phyloP scores from a whole-genome alignment of 306 rosid species.

The Coriaria nepalensis region DNA sequence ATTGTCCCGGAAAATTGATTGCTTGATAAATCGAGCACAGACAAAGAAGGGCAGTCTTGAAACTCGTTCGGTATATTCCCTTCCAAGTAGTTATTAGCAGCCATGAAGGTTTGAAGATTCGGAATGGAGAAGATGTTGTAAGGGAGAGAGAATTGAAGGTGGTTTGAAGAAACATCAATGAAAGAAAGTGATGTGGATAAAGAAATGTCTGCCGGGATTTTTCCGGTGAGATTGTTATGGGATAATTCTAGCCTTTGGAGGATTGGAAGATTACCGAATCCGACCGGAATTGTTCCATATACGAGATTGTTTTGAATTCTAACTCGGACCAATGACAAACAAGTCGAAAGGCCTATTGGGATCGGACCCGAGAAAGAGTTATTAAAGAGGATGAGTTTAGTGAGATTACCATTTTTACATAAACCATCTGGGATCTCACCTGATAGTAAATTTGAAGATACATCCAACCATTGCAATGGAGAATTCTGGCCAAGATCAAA shows the following conservation, averaged over 20 bases:
- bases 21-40: constrained; percentile 62
- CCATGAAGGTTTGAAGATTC: constrained; percentile 66
- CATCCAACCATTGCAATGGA: constrained; percentile 75
- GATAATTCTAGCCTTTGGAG: constrained; percentile 76
- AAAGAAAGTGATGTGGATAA: constrained; percentile 67
- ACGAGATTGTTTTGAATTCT: constrained; percentile 62
- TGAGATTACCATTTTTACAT: constrained; percentile 58
- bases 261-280: constrained; percentile 50
- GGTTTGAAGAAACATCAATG: constrained; percentile 66
- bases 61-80: constrained; percentile 59
- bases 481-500: constrained; percentile 54
- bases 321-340: constrained; percentile 58
- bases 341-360: constrained; percentile 54
- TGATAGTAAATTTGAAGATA: constrained; percentile 61
- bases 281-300: constrained; percentile 64
- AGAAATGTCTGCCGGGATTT: constrained; percentile 49
- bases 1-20: constrained; percentile 48
- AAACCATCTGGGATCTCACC: constrained; percentile 72
- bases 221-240: constrained; percentile 54
- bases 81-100: constrained; percentile 50
- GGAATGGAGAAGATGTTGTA: constrained; percentile 49
- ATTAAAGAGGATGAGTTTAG: constrained; percentile 78
- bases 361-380: constrained; percentile 67
- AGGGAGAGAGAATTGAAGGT: constrained; percentile 54
- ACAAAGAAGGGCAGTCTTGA: constrained; percentile 57